Percentiles rank a stretch among this genome's conserved stretches.
These are phyloP conservation scores for Porphyridium purpureum DNA, from an alignment of 23 red algal genomes.

Conservation along the genomic window DNA sequence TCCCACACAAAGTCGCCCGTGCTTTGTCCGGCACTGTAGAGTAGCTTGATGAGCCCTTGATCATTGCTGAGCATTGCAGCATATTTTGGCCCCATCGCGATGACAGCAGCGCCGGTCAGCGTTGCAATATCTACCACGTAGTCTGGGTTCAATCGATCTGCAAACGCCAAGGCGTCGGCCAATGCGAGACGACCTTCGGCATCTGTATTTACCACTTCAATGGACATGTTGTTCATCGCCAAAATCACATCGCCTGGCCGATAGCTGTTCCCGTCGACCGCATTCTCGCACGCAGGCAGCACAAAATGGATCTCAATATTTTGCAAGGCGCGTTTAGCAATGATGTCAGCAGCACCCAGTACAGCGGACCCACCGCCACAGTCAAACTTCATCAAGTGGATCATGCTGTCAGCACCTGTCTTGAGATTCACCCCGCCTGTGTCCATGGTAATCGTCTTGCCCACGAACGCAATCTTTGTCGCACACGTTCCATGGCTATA, in stretches of 20 bases:
- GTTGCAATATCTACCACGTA: slow-evolving; percentile 86
- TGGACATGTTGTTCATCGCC: slow-evolving; percentile 68
- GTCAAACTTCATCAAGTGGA: slow-evolving; percentile 34
- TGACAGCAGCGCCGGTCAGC: slow-evolving; percentile 36
- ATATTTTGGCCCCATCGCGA: slow-evolving; percentile 2
- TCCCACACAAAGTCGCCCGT: slow-evolving; percentile 1
- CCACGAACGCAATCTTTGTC: slow-evolving; percentile 15
- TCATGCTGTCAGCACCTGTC: slow-evolving; percentile 6
- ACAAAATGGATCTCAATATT: slow-evolving; percentile 14
- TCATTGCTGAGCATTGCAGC: neutral
- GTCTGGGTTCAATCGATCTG: slow-evolving; percentile 38
- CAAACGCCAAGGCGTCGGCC: slow-evolving; percentile 85
- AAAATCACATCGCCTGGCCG: slow-evolving; percentile 79
- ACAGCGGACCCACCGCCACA: slow-evolving; percentile 10
- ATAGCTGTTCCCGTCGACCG: slow-evolving; percentile 40
- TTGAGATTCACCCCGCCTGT: slow-evolving; percentile 16
- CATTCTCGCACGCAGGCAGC: slow-evolving; percentile 51
- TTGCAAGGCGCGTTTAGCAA: neutral
- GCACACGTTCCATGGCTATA: neutral
- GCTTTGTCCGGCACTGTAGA: neutral
- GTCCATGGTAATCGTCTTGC: slow-evolving; percentile 16
- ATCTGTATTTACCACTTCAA: slow-evolving; percentile 72
- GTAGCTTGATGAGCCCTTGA: neutral
- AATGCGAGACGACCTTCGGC: slow-evolving; percentile 91
- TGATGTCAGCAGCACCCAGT: slow-evolving; percentile 10